Evolutionary conservation across 225 moss, liverwort and hornwort species (phyloP).

Genomic region (Rhytidiadelphus loreus): DNA sequence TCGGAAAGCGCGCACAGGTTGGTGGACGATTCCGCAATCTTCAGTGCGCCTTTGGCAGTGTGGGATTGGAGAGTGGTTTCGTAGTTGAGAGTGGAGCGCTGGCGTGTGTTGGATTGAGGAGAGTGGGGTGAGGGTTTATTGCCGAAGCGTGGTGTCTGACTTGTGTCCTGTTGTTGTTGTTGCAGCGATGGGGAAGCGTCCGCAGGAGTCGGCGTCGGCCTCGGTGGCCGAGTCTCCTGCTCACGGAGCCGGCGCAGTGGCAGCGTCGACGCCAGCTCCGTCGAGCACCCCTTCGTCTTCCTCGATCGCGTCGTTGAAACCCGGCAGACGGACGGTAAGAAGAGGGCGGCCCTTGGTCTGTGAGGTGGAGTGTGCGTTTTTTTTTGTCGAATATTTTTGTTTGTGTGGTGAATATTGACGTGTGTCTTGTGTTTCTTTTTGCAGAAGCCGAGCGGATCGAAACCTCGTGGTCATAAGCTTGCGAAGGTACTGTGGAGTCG

Average conservation of each 20-base stretch:
- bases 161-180: not conserved
- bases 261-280: constrained; percentile 24
- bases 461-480: constrained; percentile 52
- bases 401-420: not conserved
- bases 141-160: not conserved
- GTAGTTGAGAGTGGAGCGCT: not conserved
- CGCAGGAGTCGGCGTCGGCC: constrained; percentile 43
- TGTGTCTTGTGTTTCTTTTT: not conserved
- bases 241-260: constrained; percentile 6
- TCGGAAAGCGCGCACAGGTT: constrained; percentile 82
- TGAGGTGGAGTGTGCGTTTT: not conserved
- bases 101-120: not conserved
- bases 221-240: constrained; percentile 22
- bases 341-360: not conserved
- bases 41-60: not conserved
- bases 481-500: constrained; percentile 38
- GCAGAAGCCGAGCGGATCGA: constrained; percentile 73
- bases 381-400: not conserved
- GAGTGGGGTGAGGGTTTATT: not conserved
- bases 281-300: constrained; percentile 53
- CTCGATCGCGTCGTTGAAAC: constrained; percentile 29
- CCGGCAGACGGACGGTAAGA: constrained; percentile 60
- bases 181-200: constrained; percentile 79
- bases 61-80: not conserved
- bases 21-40: not conserved